Evolutionary conservation across 345 rosid genomes (phyloP), one percentile per base, ranked within the genome.

Genomic region (Triadica sebifera): DNA sequence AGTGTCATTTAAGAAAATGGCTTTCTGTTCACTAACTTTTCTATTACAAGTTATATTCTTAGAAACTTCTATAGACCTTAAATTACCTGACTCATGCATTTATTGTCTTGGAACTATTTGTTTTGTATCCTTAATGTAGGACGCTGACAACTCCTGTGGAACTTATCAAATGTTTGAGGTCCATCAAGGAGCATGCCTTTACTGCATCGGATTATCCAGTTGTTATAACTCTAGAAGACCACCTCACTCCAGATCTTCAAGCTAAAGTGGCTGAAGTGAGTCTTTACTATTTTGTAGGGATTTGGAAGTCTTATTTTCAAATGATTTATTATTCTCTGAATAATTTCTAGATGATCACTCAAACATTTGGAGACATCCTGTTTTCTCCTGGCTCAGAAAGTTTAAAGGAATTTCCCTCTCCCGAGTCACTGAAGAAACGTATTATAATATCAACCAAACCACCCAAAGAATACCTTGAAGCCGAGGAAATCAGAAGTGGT

Each of bases 211-310:
- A 93, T 1, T 93, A 87, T 77, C 97, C 98, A 6, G 94, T 95
- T 70, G 85, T 93, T 76, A 90, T 95, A 69, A 95, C 99, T 78
- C 88, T 93, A 29, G 99, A 95, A 87, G 99, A 95, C 84, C 99
- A 95, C 75, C 96, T 95, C 50, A 90, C 94, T 60, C 83, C 91
- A 51, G 80, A 89, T 63, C 97, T 93, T 69, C 98, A 90, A 78
- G 89, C 93, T 49, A 90, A 93, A 93, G 97, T 89, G 53, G 97
- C 97, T 46, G 80, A 88, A 90, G 99, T 89, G 64, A 67, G 79
- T 57, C 17, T 55, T 57, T 25, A 16, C 2, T 49, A 25, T 16
- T 51, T 45, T 38, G 12, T 25, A 34, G 34, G 39, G 67, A 73
- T 77, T 62, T 67, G 20, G 20, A 66, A 51, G 7, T 77, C 70